These are phyloP conservation scores for Bertia moriformis DNA, from an alignment of 2,329 filamentous ascomycete genomes.

Conservation along the genomic window DNA sequence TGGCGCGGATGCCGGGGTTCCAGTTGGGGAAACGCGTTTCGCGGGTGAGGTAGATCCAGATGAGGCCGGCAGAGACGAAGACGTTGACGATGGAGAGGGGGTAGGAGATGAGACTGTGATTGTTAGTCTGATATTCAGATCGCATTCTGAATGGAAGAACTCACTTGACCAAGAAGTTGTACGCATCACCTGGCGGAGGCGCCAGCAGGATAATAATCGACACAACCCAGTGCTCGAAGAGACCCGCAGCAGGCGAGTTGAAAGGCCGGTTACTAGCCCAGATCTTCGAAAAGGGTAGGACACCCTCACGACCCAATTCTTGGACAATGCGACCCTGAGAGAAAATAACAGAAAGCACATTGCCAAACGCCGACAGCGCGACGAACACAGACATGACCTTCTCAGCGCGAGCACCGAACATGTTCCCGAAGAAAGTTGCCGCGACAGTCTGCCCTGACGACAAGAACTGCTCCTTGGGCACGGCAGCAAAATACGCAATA, in stretches of 20 bases:
- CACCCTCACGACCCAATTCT: slow-evolving; percentile 50
- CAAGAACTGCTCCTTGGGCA: slow-evolving; percentile 36
- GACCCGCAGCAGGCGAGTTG: slow-evolving; percentile 43
- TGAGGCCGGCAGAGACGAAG: slow-evolving; percentile 34
- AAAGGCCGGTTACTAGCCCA: slow-evolving; percentile 52
- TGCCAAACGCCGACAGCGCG: slow-evolving; percentile 52
- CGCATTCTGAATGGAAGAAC: slow-evolving; percentile 7
- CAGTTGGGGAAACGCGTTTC: slow-evolving; percentile 25
- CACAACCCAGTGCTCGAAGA: slow-evolving; percentile 50
- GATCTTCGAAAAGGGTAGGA: slow-evolving; percentile 46
- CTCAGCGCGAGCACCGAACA: slow-evolving; percentile 37
- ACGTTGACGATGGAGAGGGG: slow-evolving; percentile 43
- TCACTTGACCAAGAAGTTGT: slow-evolving; percentile 46
- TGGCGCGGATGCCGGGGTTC: slow-evolving; percentile 38
- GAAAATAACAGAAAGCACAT: slow-evolving; percentile 54
- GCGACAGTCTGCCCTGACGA: slow-evolving; percentile 33
- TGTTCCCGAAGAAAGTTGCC: slow-evolving; percentile 38
- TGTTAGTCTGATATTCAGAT: slow-evolving; percentile 1
- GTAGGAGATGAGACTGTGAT: slow-evolving; percentile 42
- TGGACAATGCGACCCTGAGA: slow-evolving; percentile 53
- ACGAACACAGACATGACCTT: slow-evolving; percentile 50
- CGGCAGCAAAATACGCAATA: slow-evolving; percentile 50
- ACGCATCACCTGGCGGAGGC: slow-evolving; percentile 52
- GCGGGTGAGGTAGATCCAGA: slow-evolving; percentile 35
- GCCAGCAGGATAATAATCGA: slow-evolving; percentile 52